Percentiles rank a stretch among this genome's conserved stretches.
Evolutionary conservation across 1,284 basidiomycete genomes (phyloP).

Genomic region (Microstroma glucosiphilum): DNA sequence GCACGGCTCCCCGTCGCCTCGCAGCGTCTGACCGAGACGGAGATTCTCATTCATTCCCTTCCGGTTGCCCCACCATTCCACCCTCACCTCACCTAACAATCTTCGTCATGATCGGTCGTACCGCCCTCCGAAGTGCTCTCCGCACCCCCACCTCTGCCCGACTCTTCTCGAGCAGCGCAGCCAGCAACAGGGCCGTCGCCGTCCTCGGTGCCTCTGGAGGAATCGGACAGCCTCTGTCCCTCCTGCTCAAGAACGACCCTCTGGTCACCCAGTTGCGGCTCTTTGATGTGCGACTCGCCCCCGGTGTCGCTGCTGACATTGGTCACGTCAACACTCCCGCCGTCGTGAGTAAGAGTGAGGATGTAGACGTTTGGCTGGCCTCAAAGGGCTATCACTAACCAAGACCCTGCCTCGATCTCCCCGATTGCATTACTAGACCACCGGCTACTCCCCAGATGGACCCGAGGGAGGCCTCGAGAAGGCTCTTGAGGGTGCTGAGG

Average conservation of each 20-base stretch:
- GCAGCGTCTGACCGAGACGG: slow-evolving; percentile 3
- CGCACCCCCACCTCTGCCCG: slow-evolving; percentile 51
- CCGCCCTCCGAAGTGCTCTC: slow-evolving; percentile 27
- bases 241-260: slow-evolving; percentile 79
- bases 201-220: slow-evolving; percentile 78
- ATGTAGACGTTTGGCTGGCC: neutral
- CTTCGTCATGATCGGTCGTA: slow-evolving; percentile 32
- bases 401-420: neutral
- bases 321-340: slow-evolving; percentile 81
- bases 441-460: slow-evolving; percentile 62
- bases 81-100: slow-evolving; percentile 16
- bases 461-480: slow-evolving; percentile 73
- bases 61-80: slow-evolving; percentile 5
- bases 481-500: slow-evolving; percentile 75
- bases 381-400: neutral
- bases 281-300: slow-evolving; percentile 48
- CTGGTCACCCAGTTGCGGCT: slow-evolving; percentile 63
- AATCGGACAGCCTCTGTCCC: slow-evolving; percentile 76
- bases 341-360: slow-evolving; percentile 57
- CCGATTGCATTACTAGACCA: slow-evolving; percentile 57
- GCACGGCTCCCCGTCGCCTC: neutral
- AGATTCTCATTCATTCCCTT: slow-evolving; percentile 5
- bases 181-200: slow-evolving; percentile 71
- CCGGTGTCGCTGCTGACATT: slow-evolving; percentile 54
- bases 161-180: slow-evolving; percentile 70